These are phyloP conservation scores for Colletotrichum tropicicola DNA, from an alignment of 2,329 filamentous ascomycete genomes.

Conservation along the genomic window DNA sequence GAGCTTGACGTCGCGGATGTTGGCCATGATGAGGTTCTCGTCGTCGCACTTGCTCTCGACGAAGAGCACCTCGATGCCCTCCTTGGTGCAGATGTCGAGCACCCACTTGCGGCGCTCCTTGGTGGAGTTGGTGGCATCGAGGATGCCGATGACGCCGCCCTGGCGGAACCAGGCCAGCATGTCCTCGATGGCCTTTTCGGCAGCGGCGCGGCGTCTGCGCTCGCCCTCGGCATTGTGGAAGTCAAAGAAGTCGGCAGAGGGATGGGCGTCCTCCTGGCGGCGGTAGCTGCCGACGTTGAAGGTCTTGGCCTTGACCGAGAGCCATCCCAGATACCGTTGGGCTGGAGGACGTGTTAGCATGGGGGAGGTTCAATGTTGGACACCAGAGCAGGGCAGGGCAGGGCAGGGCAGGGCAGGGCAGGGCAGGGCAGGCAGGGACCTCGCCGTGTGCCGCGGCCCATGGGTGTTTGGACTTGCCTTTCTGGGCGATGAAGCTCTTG, in stretches of 20 bases:
- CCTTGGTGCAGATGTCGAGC: constrained; percentile 76
- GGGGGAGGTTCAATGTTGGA: not conserved
- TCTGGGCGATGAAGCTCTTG: constrained; percentile 97
- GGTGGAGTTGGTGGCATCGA: constrained; percentile 97
- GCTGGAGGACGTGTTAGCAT: constrained; percentile 59
- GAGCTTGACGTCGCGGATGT: constrained; percentile 97
- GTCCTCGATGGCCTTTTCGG: constrained; percentile 89
- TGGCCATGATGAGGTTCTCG: constrained; percentile 96
- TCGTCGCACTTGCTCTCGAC: constrained; percentile 98
- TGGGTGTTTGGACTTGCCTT: constrained; percentile 67
- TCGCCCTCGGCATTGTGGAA: constrained; percentile 90
- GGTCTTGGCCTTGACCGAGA: constrained; percentile 90
- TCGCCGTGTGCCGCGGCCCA: no score
- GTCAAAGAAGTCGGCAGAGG: constrained; percentile 95
- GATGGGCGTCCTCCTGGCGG: constrained; percentile 87
- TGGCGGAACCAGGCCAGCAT: constrained; percentile 93
- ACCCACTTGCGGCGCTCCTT: constrained; percentile 93
- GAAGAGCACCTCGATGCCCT: constrained; percentile 89
- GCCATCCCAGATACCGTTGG: constrained; percentile 94
- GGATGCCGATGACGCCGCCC: constrained; percentile 85
- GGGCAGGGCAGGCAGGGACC: no score
- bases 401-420: not conserved
- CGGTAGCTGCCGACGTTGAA: constrained; percentile 99
- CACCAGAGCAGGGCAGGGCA: not conserved
- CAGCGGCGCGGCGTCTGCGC: constrained; percentile 84